Base-by-base conservation (phyloP, 495 filamentous ascomycete species). In the Daldinia caldariorum region DNA sequence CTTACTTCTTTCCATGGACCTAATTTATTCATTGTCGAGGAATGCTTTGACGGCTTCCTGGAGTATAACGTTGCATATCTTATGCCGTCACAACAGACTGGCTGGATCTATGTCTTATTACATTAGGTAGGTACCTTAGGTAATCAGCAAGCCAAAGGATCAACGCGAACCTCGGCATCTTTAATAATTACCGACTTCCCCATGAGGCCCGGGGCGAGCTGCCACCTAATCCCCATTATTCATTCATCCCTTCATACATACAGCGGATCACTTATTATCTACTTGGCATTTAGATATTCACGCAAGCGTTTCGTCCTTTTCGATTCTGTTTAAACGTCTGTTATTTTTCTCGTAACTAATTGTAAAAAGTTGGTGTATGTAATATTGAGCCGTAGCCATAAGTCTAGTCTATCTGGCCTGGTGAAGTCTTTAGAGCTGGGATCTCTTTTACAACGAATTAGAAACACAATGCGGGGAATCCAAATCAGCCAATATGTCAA, bases 401-500 rank as follows among this genome's bases (percentile, higher is more conserved):
- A 41, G 14, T 16, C 6, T 41, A 41, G 14, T 16, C 6, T 41
- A 41, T 14, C 38, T 41, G 14, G 38, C 38, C 4, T 0, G n/a
- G 39, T 7, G n/a, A 16, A 43, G n/a, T 6, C 6, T n/a, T 18
- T 20, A 14, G 18, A 51, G 10, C 9, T 12, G 49, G 20, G 5
- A n/a, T 20, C 47, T 29, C 45, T 49, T 43, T 7, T 6, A 31
- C 22, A 31, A 51, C 26, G 26, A 53, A 53, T 32, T 16, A 16
- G 3, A 22, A 12, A 31, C 38, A 84, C 66, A 20, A 97, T 97
- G 94, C 89, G 88, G 69, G 94, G 88, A 67, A 92, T 97, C 66
- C 91, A 97, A 80, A 72, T 97, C 58, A 86, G 83, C 70, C 79
- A 91, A 83, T 97, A 96, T 74, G 91, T 97, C 80, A 90, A 92